Conservation (phyloP, 1,139 yeast species). For the Blastobotrys niveus region DNA sequence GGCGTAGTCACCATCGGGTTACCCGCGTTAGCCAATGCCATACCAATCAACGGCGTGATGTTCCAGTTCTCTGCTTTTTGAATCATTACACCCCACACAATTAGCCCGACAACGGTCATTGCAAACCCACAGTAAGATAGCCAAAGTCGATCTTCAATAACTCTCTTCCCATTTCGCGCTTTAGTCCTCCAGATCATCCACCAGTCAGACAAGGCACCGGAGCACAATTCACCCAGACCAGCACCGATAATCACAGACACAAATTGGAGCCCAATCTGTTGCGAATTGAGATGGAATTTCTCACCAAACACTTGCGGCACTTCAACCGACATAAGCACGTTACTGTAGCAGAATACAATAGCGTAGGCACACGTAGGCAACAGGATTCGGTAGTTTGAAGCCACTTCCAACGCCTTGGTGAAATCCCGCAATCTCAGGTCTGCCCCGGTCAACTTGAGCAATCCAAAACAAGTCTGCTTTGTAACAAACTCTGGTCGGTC, state of each 20-base stretch:
- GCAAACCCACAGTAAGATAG: constrained; percentile 28
- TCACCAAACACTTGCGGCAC: constrained; percentile 30
- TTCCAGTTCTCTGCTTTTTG: constrained; percentile 28
- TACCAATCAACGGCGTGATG: constrained; percentile 31
- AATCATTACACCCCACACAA: constrained; percentile 30
- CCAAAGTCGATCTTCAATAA: constrained; percentile 29
- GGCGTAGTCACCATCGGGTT: constrained; percentile 30
- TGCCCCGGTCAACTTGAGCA: not conserved
- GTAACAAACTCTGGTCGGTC: not conserved
- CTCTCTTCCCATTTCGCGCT: constrained; percentile 21
- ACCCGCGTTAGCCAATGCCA: constrained; percentile 31
- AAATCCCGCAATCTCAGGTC: not conserved
- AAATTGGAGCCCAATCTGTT: constrained; percentile 29
- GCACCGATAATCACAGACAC: constrained; percentile 30
- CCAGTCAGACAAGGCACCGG: constrained; percentile 32
- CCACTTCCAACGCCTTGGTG: not conserved
- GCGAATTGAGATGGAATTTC: constrained; percentile 27
- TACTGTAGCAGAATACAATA: constrained; percentile 29
- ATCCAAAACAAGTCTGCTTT: not conserved
- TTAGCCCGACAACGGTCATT: constrained; percentile 28
- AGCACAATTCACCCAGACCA: constrained; percentile 29
- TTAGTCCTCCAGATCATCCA: constrained; percentile 27
- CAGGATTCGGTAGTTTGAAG: constrained; percentile 6
- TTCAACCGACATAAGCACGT: constrained; percentile 30
- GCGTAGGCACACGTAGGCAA: constrained; percentile 26